Evolutionary conservation across 177 flowering plant species (phyloP).

Genomic region (Tripterygium wilfordii): DNA sequence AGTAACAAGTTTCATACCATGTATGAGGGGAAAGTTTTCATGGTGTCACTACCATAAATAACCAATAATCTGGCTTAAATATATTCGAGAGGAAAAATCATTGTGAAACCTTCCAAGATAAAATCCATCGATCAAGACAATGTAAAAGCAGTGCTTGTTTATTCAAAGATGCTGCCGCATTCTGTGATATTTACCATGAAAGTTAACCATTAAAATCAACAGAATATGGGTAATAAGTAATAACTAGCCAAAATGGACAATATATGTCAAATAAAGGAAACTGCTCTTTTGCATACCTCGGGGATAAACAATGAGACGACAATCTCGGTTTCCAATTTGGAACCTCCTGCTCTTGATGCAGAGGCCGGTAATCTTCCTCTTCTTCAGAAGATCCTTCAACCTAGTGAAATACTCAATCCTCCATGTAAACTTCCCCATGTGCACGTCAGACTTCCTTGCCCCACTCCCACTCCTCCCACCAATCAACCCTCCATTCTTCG

Average conservation of each 20-base stretch:
- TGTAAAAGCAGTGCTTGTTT: not conserved
- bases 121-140: not conserved
- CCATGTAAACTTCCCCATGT: conserved; percentile 91
- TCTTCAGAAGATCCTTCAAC: conserved; percentile 89
- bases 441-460: conserved; percentile 79
- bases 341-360: conserved; percentile 98
- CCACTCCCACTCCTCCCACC: conserved; percentile 53
- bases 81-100: not conserved
- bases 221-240: no score
- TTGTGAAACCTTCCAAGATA: not conserved
- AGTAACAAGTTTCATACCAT: no score
- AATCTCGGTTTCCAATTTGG: conserved; percentile 94
- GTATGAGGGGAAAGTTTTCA: not conserved
- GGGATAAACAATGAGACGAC: conserved; percentile 96
- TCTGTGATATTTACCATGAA: no score
- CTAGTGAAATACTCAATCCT: conserved; percentile 85
- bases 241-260: no score
- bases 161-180: conserved; percentile 1
- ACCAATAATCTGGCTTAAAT: not conserved
- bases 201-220: no score
- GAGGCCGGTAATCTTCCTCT: conserved; percentile 95
- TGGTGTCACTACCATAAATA: not conserved
- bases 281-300: conserved; percentile 80
- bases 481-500: conserved; percentile 63
- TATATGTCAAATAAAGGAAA: no score